Conservation (phyloP, 441 rosid species). For the Croton setiger region DNA sequence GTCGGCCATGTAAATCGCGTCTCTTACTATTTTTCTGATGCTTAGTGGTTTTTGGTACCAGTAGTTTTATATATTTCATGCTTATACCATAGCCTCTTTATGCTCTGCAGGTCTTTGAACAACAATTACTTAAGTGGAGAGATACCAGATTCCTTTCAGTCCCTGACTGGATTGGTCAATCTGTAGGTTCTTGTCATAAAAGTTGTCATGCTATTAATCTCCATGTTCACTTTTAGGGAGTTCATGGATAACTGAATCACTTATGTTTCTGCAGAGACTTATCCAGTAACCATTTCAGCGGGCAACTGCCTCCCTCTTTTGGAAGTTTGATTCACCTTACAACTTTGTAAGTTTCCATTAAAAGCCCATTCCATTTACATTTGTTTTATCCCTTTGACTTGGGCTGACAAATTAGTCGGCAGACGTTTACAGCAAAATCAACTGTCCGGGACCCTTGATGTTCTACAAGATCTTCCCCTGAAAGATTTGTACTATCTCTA, state of each 20-base stretch:
- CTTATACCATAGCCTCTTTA: constrained; percentile 5
- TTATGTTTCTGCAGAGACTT: constrained; percentile 57
- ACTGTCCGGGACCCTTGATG: constrained; percentile 77
- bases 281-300: constrained; percentile 77
- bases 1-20: constrained; percentile 56
- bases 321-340: constrained; percentile 52
- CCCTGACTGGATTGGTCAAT: constrained; percentile 63
- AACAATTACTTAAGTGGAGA: constrained; percentile 74
- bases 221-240: constrained; percentile 9
- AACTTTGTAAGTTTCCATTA: constrained; percentile 57
- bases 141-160: constrained; percentile 72
- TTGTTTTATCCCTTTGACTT: constrained; percentile 2
- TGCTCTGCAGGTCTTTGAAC: constrained; percentile 68
- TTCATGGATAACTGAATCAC: constrained; percentile 24
- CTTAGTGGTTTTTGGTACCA: constrained; percentile 8
- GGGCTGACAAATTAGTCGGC: constrained; percentile 41
- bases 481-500: constrained; percentile 63
- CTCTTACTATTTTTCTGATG: constrained; percentile 10
- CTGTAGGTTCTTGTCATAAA: constrained; percentile 47
- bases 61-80: constrained; percentile 5
- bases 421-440: constrained; percentile 86
- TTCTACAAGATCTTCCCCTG: constrained; percentile 77
- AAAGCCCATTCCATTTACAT: not conserved
- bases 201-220: constrained; percentile 9
- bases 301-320: constrained; percentile 72